A percentile compares a stretch with the other conserved stretches of the same genome.
Conservation (phyloP, 1,284 basidiomycete genomes). For the Sparassis latifolia region DNA sequence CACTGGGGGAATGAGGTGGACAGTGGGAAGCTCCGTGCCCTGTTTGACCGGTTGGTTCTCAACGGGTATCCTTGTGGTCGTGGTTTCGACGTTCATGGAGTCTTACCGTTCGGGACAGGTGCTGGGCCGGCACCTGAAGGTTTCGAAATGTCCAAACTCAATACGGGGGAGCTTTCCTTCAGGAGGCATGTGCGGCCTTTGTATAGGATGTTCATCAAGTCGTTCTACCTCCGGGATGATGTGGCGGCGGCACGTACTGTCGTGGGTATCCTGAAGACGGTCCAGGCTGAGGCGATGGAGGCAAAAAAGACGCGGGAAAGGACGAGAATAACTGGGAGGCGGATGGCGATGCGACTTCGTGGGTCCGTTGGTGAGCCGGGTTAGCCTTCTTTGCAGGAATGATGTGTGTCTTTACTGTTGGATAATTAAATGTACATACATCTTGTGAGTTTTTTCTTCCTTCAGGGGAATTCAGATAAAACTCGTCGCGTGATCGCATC, state of each 20-base stretch:
- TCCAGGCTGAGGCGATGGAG: slow-evolving; percentile 19
- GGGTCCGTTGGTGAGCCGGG: no score
- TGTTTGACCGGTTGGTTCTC: slow-evolving; percentile 57
- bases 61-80: slow-evolving; percentile 45
- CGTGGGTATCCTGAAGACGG: slow-evolving; percentile 47
- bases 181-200: slow-evolving; percentile 52
- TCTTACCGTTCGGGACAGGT: slow-evolving; percentile 37
- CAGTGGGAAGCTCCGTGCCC: slow-evolving; percentile 32
- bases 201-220: slow-evolving; percentile 67
- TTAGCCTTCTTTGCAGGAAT: no score
- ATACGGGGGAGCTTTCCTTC: slow-evolving; percentile 37
- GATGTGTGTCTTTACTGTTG: no score
- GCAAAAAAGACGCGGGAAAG: slow-evolving; percentile 10
- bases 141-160: slow-evolving; percentile 28
- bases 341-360: background rate
- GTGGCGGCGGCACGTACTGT: slow-evolving; percentile 43
- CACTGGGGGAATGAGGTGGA: slow-evolving; percentile 39
- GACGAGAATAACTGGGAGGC: background rate
- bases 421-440: no score
- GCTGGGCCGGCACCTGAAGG: slow-evolving; percentile 1
- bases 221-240: slow-evolving; percentile 50
- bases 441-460: no score
- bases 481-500: no score
- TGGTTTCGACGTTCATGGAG: slow-evolving; percentile 6
- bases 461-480: no score